These are phyloP conservation scores for Erythrobasidium yunnanense DNA, from an alignment of 768 basidiomycete species.

Conservation along the genomic window DNA sequence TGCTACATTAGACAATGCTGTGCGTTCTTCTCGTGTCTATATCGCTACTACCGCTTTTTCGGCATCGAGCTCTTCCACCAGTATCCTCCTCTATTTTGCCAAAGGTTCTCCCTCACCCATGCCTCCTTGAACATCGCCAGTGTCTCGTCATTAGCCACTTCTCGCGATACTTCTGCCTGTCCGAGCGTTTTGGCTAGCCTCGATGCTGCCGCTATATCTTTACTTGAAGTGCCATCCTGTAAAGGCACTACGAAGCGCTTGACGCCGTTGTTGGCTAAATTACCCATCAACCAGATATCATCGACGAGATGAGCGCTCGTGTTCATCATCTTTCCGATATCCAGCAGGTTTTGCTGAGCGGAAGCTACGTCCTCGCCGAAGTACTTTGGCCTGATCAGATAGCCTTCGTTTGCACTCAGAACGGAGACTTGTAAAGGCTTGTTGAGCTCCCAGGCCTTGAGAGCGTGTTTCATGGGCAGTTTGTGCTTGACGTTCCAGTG, in stretches of 20 bases:
- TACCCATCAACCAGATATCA: conserved; percentile 19
- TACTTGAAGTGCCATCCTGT: not conserved
- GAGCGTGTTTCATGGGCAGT: conserved; percentile 9
- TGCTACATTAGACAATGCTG: too few species aligned
- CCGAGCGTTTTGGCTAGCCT: not conserved
- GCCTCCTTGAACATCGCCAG: not conserved
- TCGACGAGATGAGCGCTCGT: conserved; percentile 17
- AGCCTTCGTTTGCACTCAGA: conserved; percentile 30
- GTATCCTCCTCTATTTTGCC: not conserved
- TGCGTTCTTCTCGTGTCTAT: too few species aligned
- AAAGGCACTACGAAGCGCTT: conserved; percentile 5
- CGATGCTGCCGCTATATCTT: not conserved
- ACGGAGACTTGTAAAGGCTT: conserved; percentile 13
- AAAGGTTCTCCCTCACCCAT: not conserved
- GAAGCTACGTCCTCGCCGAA: not conserved
- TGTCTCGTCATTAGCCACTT: not conserved
- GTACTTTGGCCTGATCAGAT: not conserved
- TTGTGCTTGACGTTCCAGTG: conserved; percentile 20
- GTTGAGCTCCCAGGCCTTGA: conserved; percentile 21
- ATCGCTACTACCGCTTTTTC: too few species aligned
- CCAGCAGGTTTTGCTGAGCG: not conserved
- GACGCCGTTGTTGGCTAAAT: not conserved
- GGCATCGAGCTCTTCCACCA: not conserved
- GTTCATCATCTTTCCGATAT: not conserved
- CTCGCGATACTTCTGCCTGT: not conserved